phyloP scores from a whole-genome alignment of 768 basidiomycete species.

The Suillus brevipes region DNA sequence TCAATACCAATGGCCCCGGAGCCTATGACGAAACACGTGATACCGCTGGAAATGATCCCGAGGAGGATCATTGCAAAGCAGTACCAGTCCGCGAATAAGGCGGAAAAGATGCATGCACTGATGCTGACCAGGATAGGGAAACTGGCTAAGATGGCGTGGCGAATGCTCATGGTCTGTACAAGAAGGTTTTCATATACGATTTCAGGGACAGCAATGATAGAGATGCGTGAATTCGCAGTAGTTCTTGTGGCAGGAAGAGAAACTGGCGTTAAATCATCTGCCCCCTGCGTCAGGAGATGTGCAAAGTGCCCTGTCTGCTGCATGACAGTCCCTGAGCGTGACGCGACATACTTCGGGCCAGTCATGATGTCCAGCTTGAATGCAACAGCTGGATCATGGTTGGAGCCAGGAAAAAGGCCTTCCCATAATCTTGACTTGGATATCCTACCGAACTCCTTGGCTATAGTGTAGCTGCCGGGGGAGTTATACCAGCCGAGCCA shows the following conservation, averaged over 20 bases:
- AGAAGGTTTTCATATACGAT: neutral
- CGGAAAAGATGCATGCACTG: slow-evolving; percentile 23
- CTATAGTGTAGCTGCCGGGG: slow-evolving; percentile 32
- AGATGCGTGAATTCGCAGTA: neutral
- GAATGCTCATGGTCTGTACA: neutral
- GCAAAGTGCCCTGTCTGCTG: slow-evolving; percentile 23
- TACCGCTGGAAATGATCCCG: slow-evolving; percentile 29
- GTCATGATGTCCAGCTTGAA: slow-evolving; percentile 27
- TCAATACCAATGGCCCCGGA: slow-evolving; percentile 24
- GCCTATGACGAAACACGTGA: slow-evolving; percentile 28
- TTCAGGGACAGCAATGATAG: neutral
- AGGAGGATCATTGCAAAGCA: slow-evolving; percentile 32
- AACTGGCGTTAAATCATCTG: neutral
- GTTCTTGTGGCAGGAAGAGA: slow-evolving; percentile 6
- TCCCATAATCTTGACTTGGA: slow-evolving; percentile 28
- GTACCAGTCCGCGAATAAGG: slow-evolving; percentile 29
- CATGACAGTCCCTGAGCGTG: slow-evolving; percentile 22
- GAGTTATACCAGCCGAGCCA: slow-evolving; percentile 40
- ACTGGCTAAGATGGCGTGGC: slow-evolving; percentile 11
- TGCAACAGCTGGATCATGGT: slow-evolving; percentile 19
- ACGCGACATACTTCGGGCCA: slow-evolving; percentile 29
- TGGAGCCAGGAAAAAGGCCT: slow-evolving; percentile 24
- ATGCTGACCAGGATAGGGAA: slow-evolving; percentile 27
- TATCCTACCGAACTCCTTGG: slow-evolving; percentile 29
- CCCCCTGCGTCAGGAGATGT: slow-evolving; percentile 19